A percentile compares a stretch with the other conserved stretches of the same genome.
These are phyloP conservation scores for Starmerella tilneyi DNA, from an alignment of 805 yeast species.

Conservation along the genomic window DNA sequence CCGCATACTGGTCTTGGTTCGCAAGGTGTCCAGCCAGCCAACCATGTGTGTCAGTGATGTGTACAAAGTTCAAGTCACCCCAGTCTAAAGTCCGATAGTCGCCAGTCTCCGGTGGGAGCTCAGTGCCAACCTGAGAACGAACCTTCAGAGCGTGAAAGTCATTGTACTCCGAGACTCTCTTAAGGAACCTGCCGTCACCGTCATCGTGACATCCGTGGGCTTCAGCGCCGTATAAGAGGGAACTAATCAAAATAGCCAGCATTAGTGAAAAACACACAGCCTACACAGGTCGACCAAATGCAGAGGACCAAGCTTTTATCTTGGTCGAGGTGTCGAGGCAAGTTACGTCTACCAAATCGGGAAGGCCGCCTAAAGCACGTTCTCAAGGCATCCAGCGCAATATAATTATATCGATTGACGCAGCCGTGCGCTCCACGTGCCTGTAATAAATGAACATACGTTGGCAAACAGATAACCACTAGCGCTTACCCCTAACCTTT, in stretches of 20 bases:
- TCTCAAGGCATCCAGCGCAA: too few species aligned
- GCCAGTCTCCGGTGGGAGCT: slow-evolving; percentile 5
- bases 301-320: too few species aligned
- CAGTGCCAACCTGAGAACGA: slow-evolving; percentile 14
- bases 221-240: background rate
- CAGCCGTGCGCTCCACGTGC: too few species aligned
- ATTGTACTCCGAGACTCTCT: slow-evolving; percentile 10
- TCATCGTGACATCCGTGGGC: slow-evolving; percentile 14
- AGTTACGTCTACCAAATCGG: too few species aligned
- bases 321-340: too few species aligned
- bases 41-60: slow-evolving; percentile 89
- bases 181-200: slow-evolving; percentile 18
- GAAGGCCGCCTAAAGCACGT: too few species aligned
- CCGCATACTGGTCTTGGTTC: slow-evolving; percentile 44
- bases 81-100: slow-evolving; percentile 6
- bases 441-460: too few species aligned
- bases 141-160: background rate
- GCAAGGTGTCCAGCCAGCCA: slow-evolving; percentile 45
- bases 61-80: slow-evolving; percentile 63
- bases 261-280: too few species aligned
- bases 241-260: background rate
- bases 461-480: too few species aligned
- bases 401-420: too few species aligned
- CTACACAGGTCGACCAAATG: too few species aligned
- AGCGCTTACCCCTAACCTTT: too few species aligned